These are phyloP conservation scores for Geoglossum glabrum DNA, from an alignment of 495 filamentous ascomycete genomes.

Conservation along the genomic window DNA sequence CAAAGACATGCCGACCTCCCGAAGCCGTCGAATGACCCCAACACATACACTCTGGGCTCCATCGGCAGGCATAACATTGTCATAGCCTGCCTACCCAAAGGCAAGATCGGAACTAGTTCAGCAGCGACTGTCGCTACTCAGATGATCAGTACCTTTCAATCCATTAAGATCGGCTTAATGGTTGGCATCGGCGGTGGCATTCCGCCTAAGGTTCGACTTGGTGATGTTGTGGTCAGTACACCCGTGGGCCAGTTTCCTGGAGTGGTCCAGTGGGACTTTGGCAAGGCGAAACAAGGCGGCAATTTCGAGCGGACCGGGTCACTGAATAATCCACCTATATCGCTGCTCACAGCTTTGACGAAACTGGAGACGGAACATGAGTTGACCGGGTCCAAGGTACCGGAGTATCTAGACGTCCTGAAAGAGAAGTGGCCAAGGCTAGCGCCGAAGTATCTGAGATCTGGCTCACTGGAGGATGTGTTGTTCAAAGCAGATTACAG, in stretches of 20 bases:
- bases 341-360: not conserved
- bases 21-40: conserved; percentile 9
- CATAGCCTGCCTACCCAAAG: conserved; percentile 18
- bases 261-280: not conserved
- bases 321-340: not conserved
- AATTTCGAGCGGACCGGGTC: not conserved
- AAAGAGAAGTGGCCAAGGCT: not conserved
- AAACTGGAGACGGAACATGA: not conserved
- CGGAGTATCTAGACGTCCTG: no score
- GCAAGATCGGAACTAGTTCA: conserved; percentile 14
- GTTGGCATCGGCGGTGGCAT: conserved; percentile 27
- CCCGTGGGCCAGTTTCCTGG: not conserved
- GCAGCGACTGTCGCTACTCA: conserved; percentile 16
- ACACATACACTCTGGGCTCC: conserved; percentile 17
- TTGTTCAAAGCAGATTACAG: not conserved
- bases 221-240: not conserved
- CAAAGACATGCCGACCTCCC: not conserved
- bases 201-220: conserved; percentile 5
- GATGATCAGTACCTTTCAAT: conserved; percentile 19
- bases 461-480: not conserved
- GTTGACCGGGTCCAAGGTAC: not conserved
- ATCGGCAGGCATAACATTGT: conserved; percentile 20
- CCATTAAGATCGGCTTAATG: conserved; percentile 20
- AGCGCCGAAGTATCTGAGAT: not conserved
- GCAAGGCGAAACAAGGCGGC: not conserved